These are phyloP conservation scores for Coprinopsis marcescibilis DNA, from an alignment of 768 basidiomycete species.

Conservation along the genomic window DNA sequence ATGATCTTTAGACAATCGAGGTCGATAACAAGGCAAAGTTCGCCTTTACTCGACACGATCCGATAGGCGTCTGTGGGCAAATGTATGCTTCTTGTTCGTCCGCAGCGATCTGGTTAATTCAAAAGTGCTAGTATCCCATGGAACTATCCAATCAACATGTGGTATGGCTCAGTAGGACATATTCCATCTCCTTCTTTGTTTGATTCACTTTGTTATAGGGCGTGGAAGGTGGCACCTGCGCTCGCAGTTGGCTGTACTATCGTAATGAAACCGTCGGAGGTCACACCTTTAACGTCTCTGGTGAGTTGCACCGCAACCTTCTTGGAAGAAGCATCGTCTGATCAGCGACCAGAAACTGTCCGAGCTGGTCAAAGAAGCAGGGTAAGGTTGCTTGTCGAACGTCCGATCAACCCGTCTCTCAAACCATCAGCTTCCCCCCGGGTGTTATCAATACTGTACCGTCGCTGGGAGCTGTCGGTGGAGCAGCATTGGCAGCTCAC, in stretches of 20 bases:
- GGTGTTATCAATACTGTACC: constrained; percentile 89
- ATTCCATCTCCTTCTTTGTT: constrained; percentile 1
- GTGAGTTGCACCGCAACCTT: constrained; percentile 30
- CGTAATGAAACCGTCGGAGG: constrained; percentile 92
- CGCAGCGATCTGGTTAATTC: constrained; percentile 7
- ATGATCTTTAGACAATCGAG: constrained; percentile 58
- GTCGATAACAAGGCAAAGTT: constrained; percentile 75
- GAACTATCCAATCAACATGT: constrained; percentile 91
- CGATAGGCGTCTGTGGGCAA: constrained; percentile 92
- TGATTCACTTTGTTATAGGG: constrained; percentile 31
- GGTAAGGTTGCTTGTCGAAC: constrained; percentile 39
- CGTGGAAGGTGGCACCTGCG: constrained; percentile 93
- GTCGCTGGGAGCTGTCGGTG: constrained; percentile 76
- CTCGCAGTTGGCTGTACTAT: constrained; percentile 89
- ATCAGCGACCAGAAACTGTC: constrained; percentile 59
- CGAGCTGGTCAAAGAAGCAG: constrained; percentile 77
- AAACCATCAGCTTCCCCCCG: constrained; percentile 63
- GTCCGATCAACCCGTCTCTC: constrained; percentile 8
- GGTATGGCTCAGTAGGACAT: constrained; percentile 36
- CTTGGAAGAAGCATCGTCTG: constrained; percentile 3
- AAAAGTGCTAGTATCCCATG: constrained; percentile 64
- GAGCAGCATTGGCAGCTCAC: constrained; percentile 80
- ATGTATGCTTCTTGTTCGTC: constrained; percentile 45
- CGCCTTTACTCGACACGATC: constrained; percentile 83
- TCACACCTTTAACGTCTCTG: constrained; percentile 79